Conservation (phyloP, 2,329 filamentous ascomycete genomes). For the Byssochlamys sp. region DNA sequence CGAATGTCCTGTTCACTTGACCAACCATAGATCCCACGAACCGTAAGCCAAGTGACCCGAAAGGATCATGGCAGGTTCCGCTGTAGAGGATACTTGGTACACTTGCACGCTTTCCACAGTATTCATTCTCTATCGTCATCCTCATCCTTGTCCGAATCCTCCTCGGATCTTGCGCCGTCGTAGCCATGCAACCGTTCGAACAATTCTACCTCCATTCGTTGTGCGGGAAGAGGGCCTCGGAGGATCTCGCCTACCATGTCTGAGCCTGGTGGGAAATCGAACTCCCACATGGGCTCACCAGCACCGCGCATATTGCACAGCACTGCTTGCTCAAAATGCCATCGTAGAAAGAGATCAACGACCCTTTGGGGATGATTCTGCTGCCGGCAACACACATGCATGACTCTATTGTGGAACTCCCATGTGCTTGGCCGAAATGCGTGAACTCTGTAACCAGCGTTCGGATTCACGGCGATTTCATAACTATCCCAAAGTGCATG, state of each 20-base stretch:
- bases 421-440: background rate
- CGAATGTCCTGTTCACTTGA: too few species aligned
- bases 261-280: constrained; percentile 8
- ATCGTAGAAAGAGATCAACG: constrained; percentile 4
- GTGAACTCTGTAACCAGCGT: constrained; percentile 3
- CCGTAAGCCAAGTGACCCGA: too few species aligned
- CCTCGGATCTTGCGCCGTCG: background rate
- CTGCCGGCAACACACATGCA: constrained; percentile 1
- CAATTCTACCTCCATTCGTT: constrained; percentile 1
- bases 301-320: constrained; percentile 8
- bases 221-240: constrained; percentile 1
- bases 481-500: constrained; percentile 1
- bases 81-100: too few species aligned
- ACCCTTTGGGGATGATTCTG: background rate
- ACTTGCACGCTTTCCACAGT: too few species aligned
- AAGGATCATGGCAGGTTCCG: background rate
- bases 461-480: constrained; percentile 2
- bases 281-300: constrained; percentile 8
- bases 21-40: too few species aligned
- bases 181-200: background rate
- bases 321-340: constrained; percentile 7
- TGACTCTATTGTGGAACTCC: constrained; percentile 1
- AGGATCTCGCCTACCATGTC: constrained; percentile 8
- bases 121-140: too few species aligned
- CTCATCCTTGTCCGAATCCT: background rate